Base-by-base conservation (phyloP, 2,329 filamentous ascomycete genomes). In the Alternaria sp. region DNA sequence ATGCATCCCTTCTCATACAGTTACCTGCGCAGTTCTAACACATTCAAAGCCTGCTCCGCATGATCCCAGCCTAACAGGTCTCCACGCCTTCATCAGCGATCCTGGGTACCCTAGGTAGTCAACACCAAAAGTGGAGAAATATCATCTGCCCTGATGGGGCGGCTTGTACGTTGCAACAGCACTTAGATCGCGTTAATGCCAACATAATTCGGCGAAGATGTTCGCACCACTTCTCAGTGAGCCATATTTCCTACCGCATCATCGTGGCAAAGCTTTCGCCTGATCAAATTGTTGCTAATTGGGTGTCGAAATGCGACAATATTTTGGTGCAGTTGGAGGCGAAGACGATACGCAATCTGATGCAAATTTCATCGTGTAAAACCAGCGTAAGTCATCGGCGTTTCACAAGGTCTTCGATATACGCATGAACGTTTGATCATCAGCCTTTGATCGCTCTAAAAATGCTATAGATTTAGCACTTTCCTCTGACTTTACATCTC, bases 231-330 rank as follows among this genome's bases (percentile, higher is more conserved):
- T n/a, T n/a, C 32, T n/a, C 15, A 40, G 15, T 15, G 32, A 40
- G 32, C 15, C 0, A 17, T 40, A 6, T 10, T 2, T 5, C 8
- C 32, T 10, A 40, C 32, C 8, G 15, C 7, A 40, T 40, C 4
- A 10, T 40, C 17, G 7, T n/a, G 8, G 15, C 2, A 13, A 3
- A 7, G 6, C 7, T 21, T 23, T 21, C 0, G 19, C 0, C 19
- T 15, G 0, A 21, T 23, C 19, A 15, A 15, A 15, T 0, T 21
- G 6, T 46, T 15, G 12, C 21, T 21, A 6, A 21, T 46, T 1
- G 2, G 19, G 0, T 21, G 6, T 23, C 0, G 11, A 21, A 21
- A 21, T 46, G 12, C 6, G 12, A 21, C 4, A 11, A 21, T 23
- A 1, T 3, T 23, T 21, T 0, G 4, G 12, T 46, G 6, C 7